These are phyloP conservation scores for Eimeria falciformis DNA, from an alignment of 169 alveolate genomes.

Conservation along the genomic window DNA sequence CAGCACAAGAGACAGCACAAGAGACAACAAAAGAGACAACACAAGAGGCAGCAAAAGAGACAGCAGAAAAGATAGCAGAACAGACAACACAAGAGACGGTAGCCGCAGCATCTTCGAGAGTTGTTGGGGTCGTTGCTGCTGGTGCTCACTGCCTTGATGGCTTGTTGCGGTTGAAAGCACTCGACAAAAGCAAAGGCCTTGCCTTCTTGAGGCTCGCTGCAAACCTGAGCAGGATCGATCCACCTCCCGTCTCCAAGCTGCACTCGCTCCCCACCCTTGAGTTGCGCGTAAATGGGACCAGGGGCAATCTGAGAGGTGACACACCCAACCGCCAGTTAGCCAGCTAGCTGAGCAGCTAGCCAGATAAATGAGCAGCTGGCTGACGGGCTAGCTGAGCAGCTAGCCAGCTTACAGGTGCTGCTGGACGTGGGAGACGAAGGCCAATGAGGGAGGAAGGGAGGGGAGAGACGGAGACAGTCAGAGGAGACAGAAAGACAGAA, in stretches of 20 bases:
- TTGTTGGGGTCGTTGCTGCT: neutral
- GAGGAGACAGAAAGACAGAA: neutral
- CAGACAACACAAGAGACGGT: neutral
- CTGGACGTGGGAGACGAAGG: neutral
- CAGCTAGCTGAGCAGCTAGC: neutral
- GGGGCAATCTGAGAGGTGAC: conserved; percentile 87
- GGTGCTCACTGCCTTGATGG: conserved; percentile 5
- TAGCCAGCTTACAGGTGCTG: neutral
- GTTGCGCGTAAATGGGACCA: conserved; percentile 90
- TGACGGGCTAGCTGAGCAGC: neutral
- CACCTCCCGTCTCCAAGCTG: conserved; percentile 84
- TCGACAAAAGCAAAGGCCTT: conserved; percentile 76
- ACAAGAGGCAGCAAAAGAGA: neutral
- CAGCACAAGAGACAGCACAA: neutral
- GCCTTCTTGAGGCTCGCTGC: conserved; percentile 88
- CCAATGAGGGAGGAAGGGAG: too few relatives aligned
- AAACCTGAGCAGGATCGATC: conserved; percentile 89
- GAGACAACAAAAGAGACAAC: neutral
- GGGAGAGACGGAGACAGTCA: too few relatives aligned
- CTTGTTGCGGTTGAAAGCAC: conserved; percentile 63
- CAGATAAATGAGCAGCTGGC: neutral
- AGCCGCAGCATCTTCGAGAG: neutral
- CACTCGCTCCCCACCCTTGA: conserved; percentile 89
- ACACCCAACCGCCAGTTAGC: neutral
- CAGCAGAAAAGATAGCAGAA: neutral